Evolutionary conservation across 179 eudicot genomes (phyloP).

Genomic region (Amaranthus tricolor): DNA sequence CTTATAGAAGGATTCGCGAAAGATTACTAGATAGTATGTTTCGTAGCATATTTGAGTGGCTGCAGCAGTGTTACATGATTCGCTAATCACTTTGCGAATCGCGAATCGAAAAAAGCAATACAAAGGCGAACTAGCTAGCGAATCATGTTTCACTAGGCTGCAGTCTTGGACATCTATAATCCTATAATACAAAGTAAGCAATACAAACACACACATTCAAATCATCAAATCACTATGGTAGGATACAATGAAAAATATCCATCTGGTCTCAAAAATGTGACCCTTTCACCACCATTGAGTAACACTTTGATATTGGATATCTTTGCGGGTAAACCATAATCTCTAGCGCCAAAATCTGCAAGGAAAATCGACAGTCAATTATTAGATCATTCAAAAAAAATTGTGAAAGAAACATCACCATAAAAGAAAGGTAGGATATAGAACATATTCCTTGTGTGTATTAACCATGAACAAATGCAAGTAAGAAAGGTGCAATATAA

Average conservation of each 20-base stretch:
- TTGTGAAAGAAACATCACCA: conserved; percentile 13
- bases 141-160: too few species aligned
- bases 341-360: conserved; percentile 53
- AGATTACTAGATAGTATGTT: background rate
- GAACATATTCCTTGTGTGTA: background rate
- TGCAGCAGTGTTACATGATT: conserved; percentile 1
- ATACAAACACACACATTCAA: background rate
- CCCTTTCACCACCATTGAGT: conserved; percentile 85
- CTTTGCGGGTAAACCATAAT: conserved; percentile 63
- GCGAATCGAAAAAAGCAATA: too few species aligned
- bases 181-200: background rate
- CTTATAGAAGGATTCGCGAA: background rate
- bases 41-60: background rate
- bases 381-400: background rate
- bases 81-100: too few species aligned
- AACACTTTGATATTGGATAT: conserved; percentile 68
- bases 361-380: conserved; percentile 14
- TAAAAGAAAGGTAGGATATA: background rate
- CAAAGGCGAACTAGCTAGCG: too few species aligned
- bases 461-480: background rate
- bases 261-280: conserved; percentile 83
- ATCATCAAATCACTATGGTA: conserved; percentile 12
- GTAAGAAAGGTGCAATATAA: background rate
- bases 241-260: conserved; percentile 99
- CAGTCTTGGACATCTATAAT: too few species aligned